These are phyloP conservation scores for Plasmodium blacklocki DNA, from an alignment of 169 alveolate genomes.

Conservation along the genomic window DNA sequence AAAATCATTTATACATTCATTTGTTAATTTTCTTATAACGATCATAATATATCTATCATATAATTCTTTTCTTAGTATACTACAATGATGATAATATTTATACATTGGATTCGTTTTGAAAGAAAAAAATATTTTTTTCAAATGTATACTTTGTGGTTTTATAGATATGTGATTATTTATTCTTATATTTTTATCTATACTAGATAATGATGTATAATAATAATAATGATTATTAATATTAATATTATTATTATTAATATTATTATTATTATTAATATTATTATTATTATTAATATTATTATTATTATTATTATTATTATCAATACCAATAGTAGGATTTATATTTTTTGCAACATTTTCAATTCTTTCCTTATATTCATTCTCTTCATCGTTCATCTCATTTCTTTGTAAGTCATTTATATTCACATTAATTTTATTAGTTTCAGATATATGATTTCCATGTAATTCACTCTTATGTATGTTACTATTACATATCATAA, in stretches of 20 bases:
- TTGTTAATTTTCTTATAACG: conserved; percentile 37
- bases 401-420: not conserved
- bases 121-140: conserved; percentile 13
- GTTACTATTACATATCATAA: conserved; percentile 38
- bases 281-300: too few relatives aligned
- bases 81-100: conserved; percentile 72
- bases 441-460: conserved; percentile 2
- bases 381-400: not conserved
- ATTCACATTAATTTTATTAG: not conserved
- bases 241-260: too few relatives aligned
- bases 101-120: conserved; percentile 53
- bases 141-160: not conserved
- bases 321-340: too few relatives aligned
- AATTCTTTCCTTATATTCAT: not conserved
- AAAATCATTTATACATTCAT: conserved; percentile 21
- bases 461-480: not conserved
- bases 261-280: too few relatives aligned
- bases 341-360: not conserved
- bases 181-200: too few relatives aligned
- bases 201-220: too few relatives aligned
- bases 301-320: too few relatives aligned
- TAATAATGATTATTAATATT: too few relatives aligned
- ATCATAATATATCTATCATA: conserved; percentile 73
- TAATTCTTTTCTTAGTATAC: conserved; percentile 57
- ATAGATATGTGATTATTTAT: too few relatives aligned